phyloP scores from a whole-genome alignment of 805 yeast species.

The Teunomyces pallodes region DNA sequence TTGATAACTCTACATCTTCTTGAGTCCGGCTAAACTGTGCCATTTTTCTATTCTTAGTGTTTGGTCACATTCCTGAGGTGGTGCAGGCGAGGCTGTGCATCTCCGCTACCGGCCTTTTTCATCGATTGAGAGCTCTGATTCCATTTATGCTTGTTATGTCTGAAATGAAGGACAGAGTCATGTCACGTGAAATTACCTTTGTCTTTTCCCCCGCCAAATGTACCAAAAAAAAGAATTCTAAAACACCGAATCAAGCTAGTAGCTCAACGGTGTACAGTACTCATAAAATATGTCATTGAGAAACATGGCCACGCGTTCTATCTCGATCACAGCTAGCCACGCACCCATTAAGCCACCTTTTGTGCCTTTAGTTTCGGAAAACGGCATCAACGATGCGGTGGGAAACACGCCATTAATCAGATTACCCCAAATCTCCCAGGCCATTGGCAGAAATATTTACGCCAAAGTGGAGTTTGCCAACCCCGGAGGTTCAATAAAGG shows the following conservation, averaged over 20 bases:
- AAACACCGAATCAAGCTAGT: too few species aligned
- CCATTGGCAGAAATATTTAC: conserved; percentile 69
- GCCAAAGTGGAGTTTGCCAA: conserved; percentile 92
- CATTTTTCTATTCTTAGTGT: too few species aligned
- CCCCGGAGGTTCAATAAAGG: conserved; percentile 93
- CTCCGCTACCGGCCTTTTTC: too few species aligned
- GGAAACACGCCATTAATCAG: conserved; percentile 90
- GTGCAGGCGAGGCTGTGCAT: too few species aligned
- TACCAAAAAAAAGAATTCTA: background rate
- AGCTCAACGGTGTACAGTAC: too few species aligned
- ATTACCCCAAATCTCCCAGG: conserved; percentile 53
- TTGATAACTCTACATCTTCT: too few species aligned
- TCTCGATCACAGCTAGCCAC: conserved; percentile 8
- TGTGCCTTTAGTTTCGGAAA: conserved; percentile 61
- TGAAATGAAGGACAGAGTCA: too few species aligned
- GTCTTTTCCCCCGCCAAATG: background rate
- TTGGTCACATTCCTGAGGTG: too few species aligned
- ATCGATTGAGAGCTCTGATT: too few species aligned
- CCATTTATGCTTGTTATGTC: too few species aligned
- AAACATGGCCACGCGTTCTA: background rate
- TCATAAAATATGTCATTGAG: background rate
- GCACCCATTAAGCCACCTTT: conserved; percentile 39
- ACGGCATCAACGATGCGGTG: conserved; percentile 77
- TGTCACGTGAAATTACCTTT: background rate
- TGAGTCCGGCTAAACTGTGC: too few species aligned